Conservation (phyloP, 176 grass and related monocot species). For the Echinochloa phyllopogon region DNA sequence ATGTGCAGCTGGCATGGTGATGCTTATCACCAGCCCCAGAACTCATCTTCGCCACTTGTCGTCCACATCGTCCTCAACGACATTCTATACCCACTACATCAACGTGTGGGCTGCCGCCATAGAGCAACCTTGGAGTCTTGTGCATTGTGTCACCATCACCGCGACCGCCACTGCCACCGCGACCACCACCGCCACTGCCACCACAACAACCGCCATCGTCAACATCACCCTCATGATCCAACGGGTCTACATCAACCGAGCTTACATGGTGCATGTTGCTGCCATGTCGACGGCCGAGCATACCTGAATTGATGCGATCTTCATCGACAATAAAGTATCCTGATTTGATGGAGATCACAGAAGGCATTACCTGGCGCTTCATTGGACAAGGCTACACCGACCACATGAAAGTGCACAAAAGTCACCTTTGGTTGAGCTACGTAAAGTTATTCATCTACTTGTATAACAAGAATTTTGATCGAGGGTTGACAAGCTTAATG, state of each 20-base stretch:
- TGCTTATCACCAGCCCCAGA: conserved; percentile 49
- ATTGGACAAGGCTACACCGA: conserved; percentile 42
- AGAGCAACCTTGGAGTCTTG: conserved; percentile 28
- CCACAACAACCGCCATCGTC: not conserved
- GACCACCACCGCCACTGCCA: not conserved
- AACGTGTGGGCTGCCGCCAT: conserved; percentile 26
- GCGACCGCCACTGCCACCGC: not conserved
- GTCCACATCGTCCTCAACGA: conserved; percentile 45
- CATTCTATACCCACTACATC: conserved; percentile 52
- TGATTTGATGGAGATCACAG: conserved; percentile 23
- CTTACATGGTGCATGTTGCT: conserved; percentile 42
- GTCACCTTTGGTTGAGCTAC: conserved; percentile 46
- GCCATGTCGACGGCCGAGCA: not conserved
- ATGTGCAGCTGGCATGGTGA: conserved; percentile 41
- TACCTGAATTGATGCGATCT: conserved; percentile 21
- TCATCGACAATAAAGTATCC: conserved; percentile 31
- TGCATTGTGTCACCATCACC: conserved; percentile 8
- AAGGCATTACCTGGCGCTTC: conserved; percentile 11
- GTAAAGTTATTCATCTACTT: conserved; percentile 56
- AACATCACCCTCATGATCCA: conserved; percentile 32
- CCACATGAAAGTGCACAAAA: conserved; percentile 37
- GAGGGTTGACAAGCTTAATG: conserved; percentile 26
- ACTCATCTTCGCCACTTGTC: conserved; percentile 43
- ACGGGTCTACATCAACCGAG: conserved; percentile 43
- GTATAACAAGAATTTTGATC: conserved; percentile 41